These are phyloP conservation scores for Trichoderma hamatum DNA, from an alignment of 2,329 filamentous ascomycete genomes.

Conservation along the genomic window DNA sequence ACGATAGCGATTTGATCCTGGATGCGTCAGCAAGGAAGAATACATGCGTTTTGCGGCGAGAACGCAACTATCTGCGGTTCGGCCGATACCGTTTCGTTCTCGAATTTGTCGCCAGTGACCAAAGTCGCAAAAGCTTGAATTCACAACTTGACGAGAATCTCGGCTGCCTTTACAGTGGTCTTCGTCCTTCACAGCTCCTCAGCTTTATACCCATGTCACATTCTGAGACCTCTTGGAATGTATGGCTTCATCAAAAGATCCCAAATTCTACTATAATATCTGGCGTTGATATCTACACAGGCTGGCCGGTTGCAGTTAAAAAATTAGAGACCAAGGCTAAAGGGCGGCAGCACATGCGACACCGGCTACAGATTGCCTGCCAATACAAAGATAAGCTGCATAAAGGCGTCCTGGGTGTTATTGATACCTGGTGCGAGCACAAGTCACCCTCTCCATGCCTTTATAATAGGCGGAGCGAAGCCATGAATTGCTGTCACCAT, in stretches of 20 bases:
- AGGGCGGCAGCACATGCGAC: neutral
- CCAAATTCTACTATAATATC: neutral
- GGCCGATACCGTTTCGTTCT: slow-evolving; percentile 3
- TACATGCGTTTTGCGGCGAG: neutral
- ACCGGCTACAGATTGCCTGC: neutral
- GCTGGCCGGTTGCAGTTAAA: slow-evolving; percentile 7
- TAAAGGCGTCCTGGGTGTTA: slow-evolving; percentile 2
- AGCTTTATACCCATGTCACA: neutral
- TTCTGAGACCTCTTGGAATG: neutral
- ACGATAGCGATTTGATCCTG: neutral
- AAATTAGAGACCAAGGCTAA: neutral
- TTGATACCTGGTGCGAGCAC: neutral
- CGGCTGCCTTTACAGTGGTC: neutral
- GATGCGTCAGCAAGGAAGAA: neutral
- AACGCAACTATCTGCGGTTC: neutral
- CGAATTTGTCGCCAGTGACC: neutral
- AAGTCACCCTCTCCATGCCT: neutral
- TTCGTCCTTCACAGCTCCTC: neutral
- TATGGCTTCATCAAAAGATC: slow-evolving; percentile 15
- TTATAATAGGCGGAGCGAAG: neutral
- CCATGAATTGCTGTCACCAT: neutral
- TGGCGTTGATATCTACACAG: neutral
- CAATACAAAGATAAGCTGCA: neutral
- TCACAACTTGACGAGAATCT: neutral
- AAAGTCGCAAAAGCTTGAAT: neutral